Percentiles rank a stretch among this genome's conserved stretches.
These are phyloP conservation scores for Usnea hakonensis DNA, from an alignment of 495 filamentous ascomycete genomes.

Conservation along the genomic window DNA sequence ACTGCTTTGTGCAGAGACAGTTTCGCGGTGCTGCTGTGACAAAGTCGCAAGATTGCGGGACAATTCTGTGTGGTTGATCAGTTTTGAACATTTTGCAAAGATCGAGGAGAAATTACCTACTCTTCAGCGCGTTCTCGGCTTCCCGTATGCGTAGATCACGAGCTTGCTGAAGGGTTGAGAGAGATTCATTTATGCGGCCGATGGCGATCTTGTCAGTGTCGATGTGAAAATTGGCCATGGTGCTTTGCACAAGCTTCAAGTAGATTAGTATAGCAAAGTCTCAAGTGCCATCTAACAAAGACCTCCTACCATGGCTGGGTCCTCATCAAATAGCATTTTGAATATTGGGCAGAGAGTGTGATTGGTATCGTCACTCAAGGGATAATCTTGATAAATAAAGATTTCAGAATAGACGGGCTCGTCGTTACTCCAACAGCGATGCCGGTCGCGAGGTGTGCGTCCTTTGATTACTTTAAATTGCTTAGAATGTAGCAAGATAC, in stretches of 20 bases:
- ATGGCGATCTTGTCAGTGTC: slow-evolving; percentile 76
- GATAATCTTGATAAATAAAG: not conserved
- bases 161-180: slow-evolving; percentile 67
- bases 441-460: not conserved
- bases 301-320: slow-evolving; percentile 66
- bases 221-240: slow-evolving; percentile 91
- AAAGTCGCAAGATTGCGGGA: slow-evolving; percentile 63
- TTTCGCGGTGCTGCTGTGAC: slow-evolving; percentile 60
- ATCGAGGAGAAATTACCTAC: slow-evolving; percentile 24
- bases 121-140: slow-evolving; percentile 60
- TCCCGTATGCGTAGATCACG: slow-evolving; percentile 69
- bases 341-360: not conserved
- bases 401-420: not conserved
- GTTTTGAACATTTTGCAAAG: not conserved
- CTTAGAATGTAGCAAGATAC: not conserved
- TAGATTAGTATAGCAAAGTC: slow-evolving; percentile 21
- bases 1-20: slow-evolving; percentile 59
- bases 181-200: slow-evolving; percentile 75
- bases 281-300: not conserved
- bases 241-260: slow-evolving; percentile 75
- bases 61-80: slow-evolving; percentile 40
- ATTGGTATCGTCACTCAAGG: not conserved
- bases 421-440: not conserved
- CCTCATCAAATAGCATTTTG: slow-evolving; percentile 95
- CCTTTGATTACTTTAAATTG: not conserved